These are phyloP conservation scores for Rosa multiflora DNA, from an alignment of 306 rosid genomes.

Conservation along the genomic window DNA sequence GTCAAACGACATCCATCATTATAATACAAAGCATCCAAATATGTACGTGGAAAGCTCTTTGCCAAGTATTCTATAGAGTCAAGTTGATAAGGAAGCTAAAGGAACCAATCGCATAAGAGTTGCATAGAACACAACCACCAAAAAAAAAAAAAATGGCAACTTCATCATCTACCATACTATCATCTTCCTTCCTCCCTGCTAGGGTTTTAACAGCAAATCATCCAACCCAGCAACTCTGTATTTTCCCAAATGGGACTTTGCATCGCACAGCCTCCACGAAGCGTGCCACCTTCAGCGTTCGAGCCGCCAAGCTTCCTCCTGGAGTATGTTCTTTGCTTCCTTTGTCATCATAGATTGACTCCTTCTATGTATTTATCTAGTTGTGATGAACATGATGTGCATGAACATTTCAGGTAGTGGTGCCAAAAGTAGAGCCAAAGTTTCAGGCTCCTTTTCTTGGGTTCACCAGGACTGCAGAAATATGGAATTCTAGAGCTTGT, in stretches of 20 bases:
- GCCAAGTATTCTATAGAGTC: not conserved
- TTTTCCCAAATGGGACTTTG: slow-evolving; percentile 25
- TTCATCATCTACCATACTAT: slow-evolving; percentile 44
- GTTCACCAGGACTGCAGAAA: slow-evolving; percentile 84
- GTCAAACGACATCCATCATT: not conserved
- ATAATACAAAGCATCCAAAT: not conserved
- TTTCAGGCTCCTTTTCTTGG: slow-evolving; percentile 76
- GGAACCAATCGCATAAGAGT: not conserved
- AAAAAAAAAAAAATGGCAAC: slow-evolving; percentile 48
- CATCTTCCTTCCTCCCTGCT: slow-evolving; percentile 49
- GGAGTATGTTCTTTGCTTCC: slow-evolving; percentile 50
- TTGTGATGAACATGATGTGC: slow-evolving; percentile 23
- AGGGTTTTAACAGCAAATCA: slow-evolving; percentile 19
- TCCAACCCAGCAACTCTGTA: slow-evolving; percentile 23
- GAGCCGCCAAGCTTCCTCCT: slow-evolving; percentile 72
- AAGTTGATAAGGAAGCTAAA: slow-evolving; percentile 28
- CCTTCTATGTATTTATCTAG: not conserved
- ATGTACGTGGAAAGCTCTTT: slow-evolving; percentile 17
- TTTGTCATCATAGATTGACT: not conserved
- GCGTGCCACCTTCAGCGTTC: slow-evolving; percentile 42
- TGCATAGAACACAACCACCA: not conserved
- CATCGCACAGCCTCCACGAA: slow-evolving; percentile 18
- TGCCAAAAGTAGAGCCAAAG: slow-evolving; percentile 78
- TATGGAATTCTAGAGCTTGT: slow-evolving; percentile 95
- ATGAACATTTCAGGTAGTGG: slow-evolving; percentile 54